Conservation (phyloP, 148 eudicot species). For the Fagopyrum homotropicum region DNA sequence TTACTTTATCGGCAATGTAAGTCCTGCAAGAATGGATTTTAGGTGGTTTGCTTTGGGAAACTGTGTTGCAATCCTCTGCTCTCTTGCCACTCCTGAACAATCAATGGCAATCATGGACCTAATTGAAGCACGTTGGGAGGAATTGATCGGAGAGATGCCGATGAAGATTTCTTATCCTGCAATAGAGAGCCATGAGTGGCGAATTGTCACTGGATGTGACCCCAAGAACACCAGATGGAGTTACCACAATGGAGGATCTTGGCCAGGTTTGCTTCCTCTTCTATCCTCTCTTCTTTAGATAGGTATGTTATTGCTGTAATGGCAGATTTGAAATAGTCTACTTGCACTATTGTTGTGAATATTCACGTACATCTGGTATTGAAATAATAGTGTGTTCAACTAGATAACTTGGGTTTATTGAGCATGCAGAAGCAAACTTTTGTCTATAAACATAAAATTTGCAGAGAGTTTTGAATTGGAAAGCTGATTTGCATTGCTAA, state of each 20-base stretch:
- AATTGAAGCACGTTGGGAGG: slow-evolving; percentile 92
- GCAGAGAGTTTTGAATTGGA: too few relatives aligned
- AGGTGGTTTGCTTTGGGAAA: slow-evolving; percentile 97
- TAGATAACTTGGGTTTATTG: too few relatives aligned
- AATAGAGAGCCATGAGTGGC: slow-evolving; percentile 94
- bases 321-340: too few relatives aligned
- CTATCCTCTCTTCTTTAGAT: neutral
- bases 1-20: slow-evolving; percentile 89
- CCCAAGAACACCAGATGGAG: slow-evolving; percentile 99
- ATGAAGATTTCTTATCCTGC: slow-evolving; percentile 83
- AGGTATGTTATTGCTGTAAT: too few relatives aligned
- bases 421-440: too few relatives aligned
- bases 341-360: too few relatives aligned
- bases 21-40: slow-evolving; percentile 97
- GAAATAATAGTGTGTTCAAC: too few relatives aligned
- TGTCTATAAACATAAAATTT: too few relatives aligned
- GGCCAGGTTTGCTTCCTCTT: slow-evolving; percentile 72
- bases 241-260: slow-evolving; percentile 96
- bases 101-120: slow-evolving; percentile 95
- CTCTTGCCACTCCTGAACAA: slow-evolving; percentile 96
- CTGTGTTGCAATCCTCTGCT: slow-evolving; percentile 83
- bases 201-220: slow-evolving; percentile 92
- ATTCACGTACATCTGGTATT: too few relatives aligned
- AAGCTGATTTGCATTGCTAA: too few relatives aligned
- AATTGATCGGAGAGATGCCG: slow-evolving; percentile 95